Base-by-base conservation (phyloP, 306 rosid genomes). In the Vachellia collinsii region DNA sequence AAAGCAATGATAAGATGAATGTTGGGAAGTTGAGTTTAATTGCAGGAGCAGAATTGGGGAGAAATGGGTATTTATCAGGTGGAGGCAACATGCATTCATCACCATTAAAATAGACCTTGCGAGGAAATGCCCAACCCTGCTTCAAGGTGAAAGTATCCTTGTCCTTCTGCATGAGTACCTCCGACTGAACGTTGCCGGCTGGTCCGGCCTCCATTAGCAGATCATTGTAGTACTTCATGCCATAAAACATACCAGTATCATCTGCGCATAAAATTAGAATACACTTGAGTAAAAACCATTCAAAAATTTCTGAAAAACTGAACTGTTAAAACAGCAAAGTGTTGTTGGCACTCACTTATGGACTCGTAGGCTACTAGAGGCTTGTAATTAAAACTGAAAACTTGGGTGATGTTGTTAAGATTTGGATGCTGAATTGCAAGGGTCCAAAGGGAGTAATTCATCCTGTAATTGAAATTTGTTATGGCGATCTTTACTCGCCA, bases 71-170 rank as follows among this genome's bases (percentile, higher is more conserved):
- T 38, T 87, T 66, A 48, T 93, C 96, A n/a, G 97, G 98, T 64
- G 97, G 97, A 0, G 98, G 99, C 48, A 95, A 68, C 97, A 87
- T 88, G 93, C 99, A 91, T 77, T 93, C 98, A 6, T 95, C 99
- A 3, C 99, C 99, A 76, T 93, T 95, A 75, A 93, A 91, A 86
- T 95, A 93, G 54, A 93, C 96, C 80, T 85, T 91, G 59, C 80
- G 93, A 61, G 98, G 99, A 87, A 95, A 95, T 39, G 97, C 97
- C 99, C 99, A 91, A 1, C 98, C 98, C 42, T 93, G 90, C 90
- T 92, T 95, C 59, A 91, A 89, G 70, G 99, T 90, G 90, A 93
- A 95, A 2, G 93, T 88, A 43, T 91, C 82, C 84, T 71, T 78
- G 86, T 93, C 88, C 88, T 95, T 95, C 65, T 80, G 86, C 81